Conservation (phyloP, 805 yeast species). For the Candida hispaniensis region DNA sequence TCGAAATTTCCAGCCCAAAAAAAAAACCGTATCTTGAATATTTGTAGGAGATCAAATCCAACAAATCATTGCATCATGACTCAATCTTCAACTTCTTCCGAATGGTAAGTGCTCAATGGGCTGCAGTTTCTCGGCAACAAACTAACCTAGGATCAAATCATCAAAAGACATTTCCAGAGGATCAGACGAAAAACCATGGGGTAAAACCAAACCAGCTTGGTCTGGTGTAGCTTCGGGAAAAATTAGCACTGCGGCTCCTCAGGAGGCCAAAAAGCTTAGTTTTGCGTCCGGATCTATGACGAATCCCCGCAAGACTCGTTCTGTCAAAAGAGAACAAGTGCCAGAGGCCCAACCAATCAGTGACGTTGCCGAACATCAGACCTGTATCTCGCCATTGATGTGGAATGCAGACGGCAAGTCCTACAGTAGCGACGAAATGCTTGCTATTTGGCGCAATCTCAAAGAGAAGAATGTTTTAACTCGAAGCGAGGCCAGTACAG, state of each 20-base stretch:
- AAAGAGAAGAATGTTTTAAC: slow-evolving; percentile 27
- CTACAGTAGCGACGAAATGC: slow-evolving; percentile 44
- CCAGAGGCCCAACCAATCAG: slow-evolving; percentile 2
- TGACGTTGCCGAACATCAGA: too few relatives aligned
- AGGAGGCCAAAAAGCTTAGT: slow-evolving; percentile 10
- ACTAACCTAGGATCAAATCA: slow-evolving; percentile 10
- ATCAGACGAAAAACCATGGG: too few relatives aligned
- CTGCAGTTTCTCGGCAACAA: not conserved
- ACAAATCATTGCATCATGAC: too few relatives aligned
- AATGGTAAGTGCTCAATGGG: too few relatives aligned
- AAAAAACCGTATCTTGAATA: too few relatives aligned
- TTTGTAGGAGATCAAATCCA: too few relatives aligned
- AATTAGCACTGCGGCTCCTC: slow-evolving; percentile 7
- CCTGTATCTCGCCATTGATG: slow-evolving; percentile 11
- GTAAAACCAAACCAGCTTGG: slow-evolving; percentile 16
- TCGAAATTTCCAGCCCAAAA: too few relatives aligned
- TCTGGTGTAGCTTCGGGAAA: slow-evolving; percentile 16
- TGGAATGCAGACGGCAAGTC: slow-evolving; percentile 34
- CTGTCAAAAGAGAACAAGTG: slow-evolving; percentile 4
- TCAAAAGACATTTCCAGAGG: too few relatives aligned
- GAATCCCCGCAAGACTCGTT: slow-evolving; percentile 13
- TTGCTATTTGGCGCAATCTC: slow-evolving; percentile 41
- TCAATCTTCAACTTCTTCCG: too few relatives aligned
- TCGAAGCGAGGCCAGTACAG: slow-evolving; percentile 8
- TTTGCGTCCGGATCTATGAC: slow-evolving; percentile 8